Evolutionary conservation across 495 filamentous ascomycete genomes (phyloP), one percentile per base, ranked within the genome.

Genomic region (Podospora conica): DNA sequence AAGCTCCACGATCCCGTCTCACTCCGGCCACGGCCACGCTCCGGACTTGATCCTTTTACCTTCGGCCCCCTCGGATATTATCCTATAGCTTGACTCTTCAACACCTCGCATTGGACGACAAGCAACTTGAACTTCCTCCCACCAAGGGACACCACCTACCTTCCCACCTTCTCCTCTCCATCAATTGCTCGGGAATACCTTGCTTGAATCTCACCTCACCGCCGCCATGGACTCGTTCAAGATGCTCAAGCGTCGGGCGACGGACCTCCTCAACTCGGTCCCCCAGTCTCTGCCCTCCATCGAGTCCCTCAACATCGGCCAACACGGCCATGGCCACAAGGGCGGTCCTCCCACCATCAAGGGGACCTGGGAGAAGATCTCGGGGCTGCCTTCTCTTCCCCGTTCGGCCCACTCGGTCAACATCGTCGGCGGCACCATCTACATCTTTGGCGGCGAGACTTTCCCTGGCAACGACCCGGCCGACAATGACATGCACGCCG

Each of bases 361-460:
- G 70, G 87, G 84, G 22, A 84, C 80, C 53, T 87, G 87, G 82
- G 78, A 84, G 60, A 82, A 83, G 64, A 80, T 91, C 61, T 71
- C 79, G 0, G 59, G 59, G 1, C 68, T 82, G 28, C 80, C 81
- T 18, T 68, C 78, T 1, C 78, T 95, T 4, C 86, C 85, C 18
- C 84, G 90, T 11, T 90, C 88, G 3, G 88, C 88, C 0, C 91
- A 94, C 69, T 83, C 86, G 6, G 71, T 91, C 58, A 85, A 89
- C 18, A 77, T 92, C 59, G 73, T 93, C 29, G 83, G 82, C 63
- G 82, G 85, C n/a, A 82, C 83, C 55, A 84, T 86, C 18, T 93
- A 90, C 75, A 83, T 90, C 68, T 90, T 90, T 73, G 88, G 88
- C 65, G 88, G 88, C 71, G 83, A 87, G 72, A 73, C 76, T 60